Evolutionary conservation across 176 grass and related monocot species (phyloP).

Genomic region (maize (Zea mays)): DNA sequence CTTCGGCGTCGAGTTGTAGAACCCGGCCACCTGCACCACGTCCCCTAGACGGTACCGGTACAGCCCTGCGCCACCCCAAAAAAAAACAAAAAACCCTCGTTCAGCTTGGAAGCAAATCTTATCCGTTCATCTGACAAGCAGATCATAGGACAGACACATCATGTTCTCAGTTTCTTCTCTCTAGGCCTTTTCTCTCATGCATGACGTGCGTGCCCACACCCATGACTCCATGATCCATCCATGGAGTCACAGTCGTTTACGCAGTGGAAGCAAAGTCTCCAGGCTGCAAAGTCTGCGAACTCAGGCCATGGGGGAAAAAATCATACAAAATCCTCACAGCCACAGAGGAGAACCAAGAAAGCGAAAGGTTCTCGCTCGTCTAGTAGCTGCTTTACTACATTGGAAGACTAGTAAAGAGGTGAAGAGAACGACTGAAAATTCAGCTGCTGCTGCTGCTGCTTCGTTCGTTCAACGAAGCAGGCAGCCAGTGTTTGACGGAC

Average conservation of each 20-base stretch:
- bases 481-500: background rate
- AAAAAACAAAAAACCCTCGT: background rate
- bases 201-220: background rate
- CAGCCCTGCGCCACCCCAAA: conserved; percentile 52
- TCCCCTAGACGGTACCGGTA: conserved; percentile 87
- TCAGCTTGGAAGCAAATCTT: conserved; percentile 16
- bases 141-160: background rate
- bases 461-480: background rate
- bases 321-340: conserved; percentile 11
- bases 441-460: background rate
- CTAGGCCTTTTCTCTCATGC: conserved; percentile 2
- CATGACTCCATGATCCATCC: background rate
- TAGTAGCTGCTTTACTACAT: background rate
- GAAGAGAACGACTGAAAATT: conserved; percentile 21
- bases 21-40: conserved; percentile 66
- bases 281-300: conserved; percentile 16
- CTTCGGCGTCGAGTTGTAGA: conserved; percentile 87
- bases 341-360: background rate
- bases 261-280: background rate
- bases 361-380: conserved; percentile 2
- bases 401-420: background rate
- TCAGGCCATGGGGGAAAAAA: conserved; percentile 7
- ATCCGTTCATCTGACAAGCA: background rate
- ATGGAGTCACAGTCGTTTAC: background rate
- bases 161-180: background rate